phyloP scores from a whole-genome alignment of 2,329 filamentous ascomycete genomes.

The Cladophialophora bantiana region DNA sequence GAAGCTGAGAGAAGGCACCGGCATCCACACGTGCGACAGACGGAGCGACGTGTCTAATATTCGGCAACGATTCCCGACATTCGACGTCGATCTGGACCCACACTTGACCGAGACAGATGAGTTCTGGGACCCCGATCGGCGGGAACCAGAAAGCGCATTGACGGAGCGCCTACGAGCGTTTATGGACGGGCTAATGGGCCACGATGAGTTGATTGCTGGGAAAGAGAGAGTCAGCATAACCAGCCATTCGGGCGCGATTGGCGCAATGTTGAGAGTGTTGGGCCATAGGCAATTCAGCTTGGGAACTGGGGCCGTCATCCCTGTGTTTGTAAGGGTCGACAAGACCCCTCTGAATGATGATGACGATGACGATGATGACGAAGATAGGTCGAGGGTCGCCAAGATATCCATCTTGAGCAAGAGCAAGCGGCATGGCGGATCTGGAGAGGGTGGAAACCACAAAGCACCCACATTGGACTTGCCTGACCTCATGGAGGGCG shows the following conservation, averaged over 20 bases:
- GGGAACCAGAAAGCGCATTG: constrained; percentile 59
- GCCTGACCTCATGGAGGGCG: not conserved
- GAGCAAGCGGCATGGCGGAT: constrained; percentile 25
- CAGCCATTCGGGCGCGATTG: constrained; percentile 66
- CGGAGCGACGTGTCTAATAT: constrained; percentile 60
- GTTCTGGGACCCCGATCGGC: constrained; percentile 58
- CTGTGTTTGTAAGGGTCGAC: constrained; percentile 57
- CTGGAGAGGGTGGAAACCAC: constrained; percentile 28
- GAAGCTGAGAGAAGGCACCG: constrained; percentile 65
- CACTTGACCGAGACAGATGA: constrained; percentile 63
- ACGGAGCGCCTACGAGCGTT: constrained; percentile 54
- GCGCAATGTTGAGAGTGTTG: constrained; percentile 57
- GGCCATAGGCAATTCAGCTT: constrained; percentile 57
- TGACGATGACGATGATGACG: not conserved
- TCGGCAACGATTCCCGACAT: constrained; percentile 46
- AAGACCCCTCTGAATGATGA: constrained; percentile 3
- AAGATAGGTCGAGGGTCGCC: not conserved
- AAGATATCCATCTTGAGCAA: not conserved
- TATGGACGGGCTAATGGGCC: constrained; percentile 62
- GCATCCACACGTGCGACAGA: constrained; percentile 68
- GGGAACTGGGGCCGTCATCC: constrained; percentile 60
- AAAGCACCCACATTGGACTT: constrained; percentile 9
- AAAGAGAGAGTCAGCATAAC: constrained; percentile 62
- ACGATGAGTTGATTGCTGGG: constrained; percentile 46
- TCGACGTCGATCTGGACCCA: constrained; percentile 61